Evolutionary conservation across 805 yeast species (phyloP).

Genomic region (Metschnikowia orientalis): DNA sequence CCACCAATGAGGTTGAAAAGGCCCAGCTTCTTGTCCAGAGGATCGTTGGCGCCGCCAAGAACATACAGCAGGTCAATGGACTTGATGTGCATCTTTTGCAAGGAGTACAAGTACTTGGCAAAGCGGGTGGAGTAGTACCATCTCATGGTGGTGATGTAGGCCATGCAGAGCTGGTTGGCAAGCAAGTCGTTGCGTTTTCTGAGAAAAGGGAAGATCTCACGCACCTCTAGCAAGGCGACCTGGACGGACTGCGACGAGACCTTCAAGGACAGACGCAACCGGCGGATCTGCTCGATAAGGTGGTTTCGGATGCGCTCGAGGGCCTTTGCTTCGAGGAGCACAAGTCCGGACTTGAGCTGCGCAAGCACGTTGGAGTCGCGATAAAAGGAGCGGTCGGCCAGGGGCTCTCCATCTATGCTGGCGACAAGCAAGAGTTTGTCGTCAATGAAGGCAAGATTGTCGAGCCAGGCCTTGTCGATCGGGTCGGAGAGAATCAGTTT

Average conservation of each 20-base stretch:
- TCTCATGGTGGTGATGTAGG: conserved; percentile 81
- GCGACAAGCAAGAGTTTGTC: conserved; percentile 57
- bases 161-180: conserved; percentile 69
- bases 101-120: conserved; percentile 66
- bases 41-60: conserved; percentile 43
- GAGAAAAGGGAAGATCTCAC: conserved; percentile 58
- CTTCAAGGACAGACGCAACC: conserved; percentile 53
- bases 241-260: conserved; percentile 74
- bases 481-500: conserved; percentile 54
- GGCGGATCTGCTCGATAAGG: conserved; percentile 59
- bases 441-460: conserved; percentile 51
- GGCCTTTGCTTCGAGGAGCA: conserved; percentile 54
- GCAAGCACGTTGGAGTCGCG: conserved; percentile 24
- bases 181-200: conserved; percentile 51
- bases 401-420: conserved; percentile 7
- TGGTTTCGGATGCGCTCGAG: conserved; percentile 73
- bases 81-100: conserved; percentile 57
- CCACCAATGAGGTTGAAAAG: conserved; percentile 12
- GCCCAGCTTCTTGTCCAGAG: conserved; percentile 12
- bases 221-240: conserved; percentile 55
- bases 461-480: conserved; percentile 60
- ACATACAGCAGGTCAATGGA: conserved; percentile 53
- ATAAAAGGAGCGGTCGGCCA: conserved; percentile 10
- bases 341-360: conserved; percentile 36
- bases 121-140: conserved; percentile 89